Base-by-base conservation (phyloP, 2,329 filamentous ascomycete species). In the Aspergillus tubingensis region DNA sequence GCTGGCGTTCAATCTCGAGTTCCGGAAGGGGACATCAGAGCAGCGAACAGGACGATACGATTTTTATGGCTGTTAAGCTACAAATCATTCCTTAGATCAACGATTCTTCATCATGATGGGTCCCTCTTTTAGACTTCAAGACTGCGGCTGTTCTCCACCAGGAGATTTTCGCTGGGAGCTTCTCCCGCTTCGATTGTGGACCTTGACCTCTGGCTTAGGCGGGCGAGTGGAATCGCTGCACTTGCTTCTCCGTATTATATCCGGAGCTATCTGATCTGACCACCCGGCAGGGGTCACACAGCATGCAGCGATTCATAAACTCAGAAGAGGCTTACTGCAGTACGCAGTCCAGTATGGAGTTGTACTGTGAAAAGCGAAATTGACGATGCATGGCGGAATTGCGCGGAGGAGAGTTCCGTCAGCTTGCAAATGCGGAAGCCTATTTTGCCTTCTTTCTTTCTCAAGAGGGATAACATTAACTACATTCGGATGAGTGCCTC, bases 131-230 rank as follows among this genome's bases (percentile, higher is more conserved):
- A 60, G 61, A 60, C 63, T 63, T 59, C 43, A 50, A 58, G 53
- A 58, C 58, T 55, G 62, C 65, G 62, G 59, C 61, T 66, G 54
- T 69, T 65, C 71, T 70, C 72, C 72, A 74, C 72, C 60, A 66
- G 69, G 63, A 64, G 62, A 65, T 66, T 67, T 70, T 73, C 71
- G 67, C 69, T 62, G 69, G 66, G 70, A 74, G 70, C 72, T 74
- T 74, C 72, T 74, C 70, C 72, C 72, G 71, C 70, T 73, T 73
- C 71, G 67, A 74, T 74, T 69, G 72, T 74, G 72, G 72, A 72
- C 71, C 72, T 70, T 54, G 53, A 50, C 60, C 61, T 59, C 17
- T 51, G 49, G 58, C 38, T 47, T 62, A 55, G 60, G 54, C 58
- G 56, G 53, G 50, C n/a, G 53, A 25, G 27, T 55, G 39, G 39